Base-by-base conservation (phyloP, 768 basidiomycete species). In the Pisolithus marmoratus region DNA sequence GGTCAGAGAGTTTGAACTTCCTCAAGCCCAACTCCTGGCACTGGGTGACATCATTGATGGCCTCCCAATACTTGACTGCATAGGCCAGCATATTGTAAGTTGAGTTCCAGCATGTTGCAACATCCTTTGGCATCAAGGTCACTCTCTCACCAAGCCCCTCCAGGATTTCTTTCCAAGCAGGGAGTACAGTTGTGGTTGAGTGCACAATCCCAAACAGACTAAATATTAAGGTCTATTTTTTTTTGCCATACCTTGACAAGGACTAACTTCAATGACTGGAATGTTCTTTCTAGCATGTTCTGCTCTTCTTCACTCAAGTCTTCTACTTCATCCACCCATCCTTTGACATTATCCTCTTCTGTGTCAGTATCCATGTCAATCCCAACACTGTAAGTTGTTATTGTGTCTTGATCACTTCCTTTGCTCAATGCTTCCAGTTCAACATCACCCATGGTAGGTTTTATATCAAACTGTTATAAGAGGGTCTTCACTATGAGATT, bases 401-500 rank as follows among this genome's bases (percentile, higher is more conserved):
- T n/a, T n/a, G n/a, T n/a, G n/a, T n/a, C n/a, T n/a, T n/a, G n/a
- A n/a, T n/a, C n/a, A n/a, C n/a, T n/a, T n/a, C n/a, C n/a, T n/a
- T n/a, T n/a, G n/a, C n/a, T n/a, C n/a, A n/a, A n/a, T n/a, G n/a
- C n/a, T n/a, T n/a, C n/a, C n/a, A n/a, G n/a, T n/a, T n/a, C n/a
- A n/a, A n/a, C n/a, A n/a, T n/a, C n/a, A n/a, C n/a, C n/a, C n/a
- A n/a, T n/a, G n/a, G n/a, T 9, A 38, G 15, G 8, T 40, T 8
- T 55, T 9, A 64, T 42, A 31, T 75, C 70, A 57, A 75, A 75
- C 48, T 63, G 63, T 1, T 49, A 8, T 0, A 74, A 24, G 0
- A 72, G 23, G 1, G 54, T 59, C 48, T 72, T 70, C 0, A 67
- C 72, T 8, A 70, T 59, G 0, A 78, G 56, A 42, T 70, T 72